phyloP scores from a whole-genome alignment of 306 rosid species.

The Ochetophila trinervis region DNA sequence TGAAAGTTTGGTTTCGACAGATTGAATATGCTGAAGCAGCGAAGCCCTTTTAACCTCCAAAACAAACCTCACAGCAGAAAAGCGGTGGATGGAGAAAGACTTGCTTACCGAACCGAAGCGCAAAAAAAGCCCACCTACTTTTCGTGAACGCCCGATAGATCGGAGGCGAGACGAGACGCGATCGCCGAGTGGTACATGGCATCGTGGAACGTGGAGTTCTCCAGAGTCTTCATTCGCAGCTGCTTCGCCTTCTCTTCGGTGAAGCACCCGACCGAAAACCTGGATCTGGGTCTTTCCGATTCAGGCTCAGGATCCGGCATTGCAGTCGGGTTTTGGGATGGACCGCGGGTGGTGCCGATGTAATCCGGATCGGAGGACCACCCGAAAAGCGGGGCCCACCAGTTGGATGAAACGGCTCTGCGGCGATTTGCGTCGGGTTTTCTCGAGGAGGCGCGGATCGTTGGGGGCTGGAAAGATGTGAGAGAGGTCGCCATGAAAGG shows the following conservation, averaged over 20 bases:
- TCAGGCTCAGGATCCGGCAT: slow-evolving; percentile 11
- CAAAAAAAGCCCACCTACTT: slow-evolving; percentile 16
- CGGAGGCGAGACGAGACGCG: slow-evolving; percentile 72
- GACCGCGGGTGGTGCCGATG: slow-evolving; percentile 15
- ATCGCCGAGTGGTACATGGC: slow-evolving; percentile 76
- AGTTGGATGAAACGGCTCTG: slow-evolving; percentile 39
- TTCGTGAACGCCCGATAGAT: slow-evolving; percentile 28
- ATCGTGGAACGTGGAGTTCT: slow-evolving; percentile 66
- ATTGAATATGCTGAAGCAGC: slow-evolving; percentile 8
- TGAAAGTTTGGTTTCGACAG: slow-evolving; percentile 25
- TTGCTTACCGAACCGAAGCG: slow-evolving; percentile 3
- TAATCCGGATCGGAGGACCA: slow-evolving; percentile 64
- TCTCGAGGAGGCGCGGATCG: slow-evolving; percentile 32
- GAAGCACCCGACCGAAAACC: slow-evolving; percentile 48
- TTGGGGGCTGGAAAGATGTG: slow-evolving; percentile 30
- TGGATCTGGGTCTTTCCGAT: slow-evolving; percentile 24
- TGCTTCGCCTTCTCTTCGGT: slow-evolving; percentile 71
- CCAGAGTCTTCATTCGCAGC: slow-evolving; percentile 57
- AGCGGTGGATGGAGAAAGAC: slow-evolving; percentile 14
- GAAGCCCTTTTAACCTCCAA: not conserved
- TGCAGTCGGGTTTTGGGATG: not conserved
- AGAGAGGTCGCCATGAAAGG: slow-evolving; percentile 44
- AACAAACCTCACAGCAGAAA: slow-evolving; percentile 13
- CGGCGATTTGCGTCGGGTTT: slow-evolving; percentile 35
- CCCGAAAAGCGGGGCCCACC: slow-evolving; percentile 73